These are phyloP conservation scores for Colletotrichum sidae DNA, from an alignment of 2,329 filamentous ascomycete genomes.

Conservation along the genomic window DNA sequence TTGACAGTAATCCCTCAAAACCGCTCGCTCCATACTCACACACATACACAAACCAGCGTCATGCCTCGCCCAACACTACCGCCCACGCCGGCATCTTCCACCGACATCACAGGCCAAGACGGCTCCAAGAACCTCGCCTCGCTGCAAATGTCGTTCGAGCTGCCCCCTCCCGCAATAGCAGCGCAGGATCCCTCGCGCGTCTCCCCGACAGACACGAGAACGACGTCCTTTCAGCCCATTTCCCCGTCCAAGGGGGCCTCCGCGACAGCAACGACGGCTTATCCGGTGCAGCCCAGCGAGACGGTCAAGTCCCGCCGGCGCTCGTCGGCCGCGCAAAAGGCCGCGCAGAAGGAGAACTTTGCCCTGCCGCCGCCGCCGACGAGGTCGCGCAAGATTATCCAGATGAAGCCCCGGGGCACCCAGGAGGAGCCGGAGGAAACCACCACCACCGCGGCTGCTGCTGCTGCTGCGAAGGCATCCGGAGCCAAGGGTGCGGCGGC, in stretches of 20 bases:
- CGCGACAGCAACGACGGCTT: conserved; percentile 43
- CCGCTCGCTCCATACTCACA: neutral
- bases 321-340: conserved; percentile 56
- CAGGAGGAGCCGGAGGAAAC: conserved; percentile 52
- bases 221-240: conserved; percentile 40
- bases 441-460: conserved; percentile 33
- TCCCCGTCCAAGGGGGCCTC: conserved; percentile 35
- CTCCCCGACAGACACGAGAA: conserved; percentile 54
- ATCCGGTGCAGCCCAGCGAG: conserved; percentile 62
- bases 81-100: conserved; percentile 83
- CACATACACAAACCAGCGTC: conserved; percentile 31
- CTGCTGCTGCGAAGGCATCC: conserved; percentile 29
- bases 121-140: conserved; percentile 69
- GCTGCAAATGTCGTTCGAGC: conserved; percentile 77
- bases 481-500: conserved; percentile 31
- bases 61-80: conserved; percentile 78
- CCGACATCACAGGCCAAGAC: conserved; percentile 81
- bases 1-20: conserved; percentile 10
- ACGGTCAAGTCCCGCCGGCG: conserved; percentile 66
- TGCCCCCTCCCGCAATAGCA: conserved; percentile 80
- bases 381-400: conserved; percentile 93
- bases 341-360: conserved; percentile 72
- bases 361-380: conserved; percentile 92
- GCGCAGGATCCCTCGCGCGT: conserved; percentile 57
- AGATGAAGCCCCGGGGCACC: conserved; percentile 81